These are phyloP conservation scores for Pseudonectria buxi DNA, from an alignment of 2,329 filamentous ascomycete species.

Conservation along the genomic window DNA sequence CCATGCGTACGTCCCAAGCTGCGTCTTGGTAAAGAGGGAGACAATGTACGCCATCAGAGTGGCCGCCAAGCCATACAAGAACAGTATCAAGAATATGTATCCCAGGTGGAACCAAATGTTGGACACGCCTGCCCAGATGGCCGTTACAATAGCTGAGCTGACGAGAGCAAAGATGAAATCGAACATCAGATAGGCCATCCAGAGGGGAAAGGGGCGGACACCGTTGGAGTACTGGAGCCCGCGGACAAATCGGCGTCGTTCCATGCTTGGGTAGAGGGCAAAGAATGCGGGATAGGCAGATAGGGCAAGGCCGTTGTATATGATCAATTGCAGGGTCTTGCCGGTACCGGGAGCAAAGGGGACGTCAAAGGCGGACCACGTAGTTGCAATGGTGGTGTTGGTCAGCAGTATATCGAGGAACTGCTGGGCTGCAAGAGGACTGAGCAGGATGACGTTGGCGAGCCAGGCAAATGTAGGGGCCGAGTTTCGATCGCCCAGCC, in stretches of 20 bases:
- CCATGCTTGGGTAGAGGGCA: slow-evolving; percentile 79
- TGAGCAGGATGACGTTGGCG: slow-evolving; percentile 53
- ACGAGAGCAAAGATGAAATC: slow-evolving; percentile 68
- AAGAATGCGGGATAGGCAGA: slow-evolving; percentile 80
- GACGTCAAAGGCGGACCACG: slow-evolving; percentile 68
- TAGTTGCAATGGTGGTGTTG: slow-evolving; percentile 62
- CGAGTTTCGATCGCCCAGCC: slow-evolving; percentile 56
- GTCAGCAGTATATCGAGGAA: slow-evolving; percentile 58
- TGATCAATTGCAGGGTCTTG: slow-evolving; percentile 68
- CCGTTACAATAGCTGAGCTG: slow-evolving; percentile 58
- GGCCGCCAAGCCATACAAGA: slow-evolving; percentile 73
- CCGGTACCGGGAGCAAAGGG: slow-evolving; percentile 65
- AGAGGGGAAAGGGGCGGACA: slow-evolving; percentile 72
- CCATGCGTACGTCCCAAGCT: slow-evolving; percentile 79
- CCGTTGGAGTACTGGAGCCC: slow-evolving; percentile 89
- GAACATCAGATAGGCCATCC: slow-evolving; percentile 75
- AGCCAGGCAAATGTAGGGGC: slow-evolving; percentile 65
- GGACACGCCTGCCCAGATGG: slow-evolving; percentile 60
- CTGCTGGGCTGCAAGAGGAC: slow-evolving; percentile 58
- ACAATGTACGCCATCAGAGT: slow-evolving; percentile 73
- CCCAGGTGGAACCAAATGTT: slow-evolving; percentile 69
- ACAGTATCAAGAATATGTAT: slow-evolving; percentile 75
- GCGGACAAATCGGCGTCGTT: slow-evolving; percentile 71
- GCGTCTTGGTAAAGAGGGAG: slow-evolving; percentile 71
- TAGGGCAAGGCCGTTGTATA: slow-evolving; percentile 77